Conservation (phyloP, 2,329 filamentous ascomycete genomes). For the Chaetomiaceae sp. region DNA sequence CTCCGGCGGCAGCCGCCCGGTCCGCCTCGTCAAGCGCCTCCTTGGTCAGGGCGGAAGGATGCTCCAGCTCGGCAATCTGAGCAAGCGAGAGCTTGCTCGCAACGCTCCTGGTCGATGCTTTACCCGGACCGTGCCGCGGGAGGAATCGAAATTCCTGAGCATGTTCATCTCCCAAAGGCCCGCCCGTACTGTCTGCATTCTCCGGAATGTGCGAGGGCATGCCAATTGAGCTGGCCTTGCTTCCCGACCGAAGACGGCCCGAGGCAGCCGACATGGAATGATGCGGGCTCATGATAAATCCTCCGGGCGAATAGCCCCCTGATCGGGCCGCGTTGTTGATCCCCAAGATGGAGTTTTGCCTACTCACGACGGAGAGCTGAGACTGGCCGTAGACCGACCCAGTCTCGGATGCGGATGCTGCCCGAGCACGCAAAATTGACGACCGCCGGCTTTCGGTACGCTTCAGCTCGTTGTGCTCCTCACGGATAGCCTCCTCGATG, state of each 20-base stretch:
- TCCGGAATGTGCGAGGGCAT: conserved; percentile 24
- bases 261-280: conserved; percentile 53
- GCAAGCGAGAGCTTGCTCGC: conserved; percentile 48
- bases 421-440: conserved; percentile 46
- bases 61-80: conserved; percentile 55
- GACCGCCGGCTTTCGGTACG: conserved; percentile 63
- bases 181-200: conserved; percentile 30
- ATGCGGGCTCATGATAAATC: conserved; percentile 63
- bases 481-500: conserved; percentile 72
- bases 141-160: conserved; percentile 34
- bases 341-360: conserved; percentile 60
- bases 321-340: conserved; percentile 62
- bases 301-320: conserved; percentile 66
- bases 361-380: conserved; percentile 27
- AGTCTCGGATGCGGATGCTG: conserved; percentile 29
- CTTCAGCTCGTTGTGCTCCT: conserved; percentile 67
- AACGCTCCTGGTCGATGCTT: conserved; percentile 37
- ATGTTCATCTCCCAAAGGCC: conserved; percentile 37
- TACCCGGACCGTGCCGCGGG: conserved; percentile 52
- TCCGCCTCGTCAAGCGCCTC: conserved; percentile 54
- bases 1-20: conserved; percentile 32
- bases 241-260: conserved; percentile 50
- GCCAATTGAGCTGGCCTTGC: conserved; percentile 43
- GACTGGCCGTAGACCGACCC: conserved; percentile 23
- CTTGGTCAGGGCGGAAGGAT: conserved; percentile 44